These are phyloP conservation scores for Stropharia rugosoannulata DNA, from an alignment of 768 basidiomycete species.

Conservation along the genomic window DNA sequence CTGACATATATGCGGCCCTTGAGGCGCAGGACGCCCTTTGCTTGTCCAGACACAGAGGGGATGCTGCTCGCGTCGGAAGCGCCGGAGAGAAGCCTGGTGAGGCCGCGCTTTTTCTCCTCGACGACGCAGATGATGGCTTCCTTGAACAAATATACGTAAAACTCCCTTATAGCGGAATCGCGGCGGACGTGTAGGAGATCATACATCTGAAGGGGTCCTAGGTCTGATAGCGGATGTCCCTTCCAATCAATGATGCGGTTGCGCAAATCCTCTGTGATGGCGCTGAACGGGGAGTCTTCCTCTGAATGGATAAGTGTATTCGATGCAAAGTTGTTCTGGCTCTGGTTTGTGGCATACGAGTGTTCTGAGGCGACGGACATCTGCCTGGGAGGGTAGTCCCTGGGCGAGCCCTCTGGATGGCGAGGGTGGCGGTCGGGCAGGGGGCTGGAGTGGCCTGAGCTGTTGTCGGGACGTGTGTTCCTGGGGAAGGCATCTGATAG, in stretches of 20 bases:
- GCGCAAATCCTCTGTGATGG: constrained; percentile 86
- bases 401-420: constrained; percentile 24
- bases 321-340: constrained; percentile 26
- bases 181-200: constrained; percentile 88
- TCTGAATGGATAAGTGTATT: constrained; percentile 43
- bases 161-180: constrained; percentile 88
- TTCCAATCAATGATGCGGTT: constrained; percentile 96
- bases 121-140: constrained; percentile 98
- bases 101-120: constrained; percentile 88
- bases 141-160: constrained; percentile 95
- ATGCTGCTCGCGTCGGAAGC: constrained; percentile 56
- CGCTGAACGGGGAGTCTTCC: constrained; percentile 75
- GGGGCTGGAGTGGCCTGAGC: constrained; percentile 45
- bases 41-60: constrained; percentile 32
- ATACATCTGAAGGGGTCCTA: constrained; percentile 90
- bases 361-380: constrained; percentile 26
- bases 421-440: constrained; percentile 31
- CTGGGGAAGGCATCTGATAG: constrained; percentile 46
- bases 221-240: constrained; percentile 85
- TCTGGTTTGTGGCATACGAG: constrained; percentile 31
- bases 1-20: constrained; percentile 96
- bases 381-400: constrained; percentile 27
- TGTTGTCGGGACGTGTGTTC: constrained; percentile 24
- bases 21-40: constrained; percentile 78
- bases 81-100: constrained; percentile 71